Evolutionary conservation across 2,329 filamentous ascomycete species (phyloP), one percentile per base, ranked within the genome.

Genomic region (Calonectria crousiana): DNA sequence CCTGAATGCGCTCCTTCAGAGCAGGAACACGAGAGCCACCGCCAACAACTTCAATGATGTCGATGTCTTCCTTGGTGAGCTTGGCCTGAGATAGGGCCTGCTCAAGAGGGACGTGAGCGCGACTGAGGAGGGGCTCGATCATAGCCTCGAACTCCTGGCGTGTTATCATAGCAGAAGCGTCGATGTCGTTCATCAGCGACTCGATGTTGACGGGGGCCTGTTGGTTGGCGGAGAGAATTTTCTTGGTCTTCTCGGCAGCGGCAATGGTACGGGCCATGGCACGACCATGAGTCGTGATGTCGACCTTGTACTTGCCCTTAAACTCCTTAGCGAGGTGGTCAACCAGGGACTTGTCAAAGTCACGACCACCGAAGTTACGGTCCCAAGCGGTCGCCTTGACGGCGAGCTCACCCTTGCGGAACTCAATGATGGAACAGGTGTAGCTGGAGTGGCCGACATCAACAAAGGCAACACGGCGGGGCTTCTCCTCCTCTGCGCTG

Each of bases 401-500:
- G 77, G 95, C 92, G 76, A 99, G 91, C 89, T 99, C 97, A 77
- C 97, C 97, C 90, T 98, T 98, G 87, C 92, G 93, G 90, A 98
- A 98, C 88, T 98, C 96, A 76, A 98, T 95, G 78, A 99, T 92
- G 77, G 96, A 96, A 86, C 91, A 93, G 73, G 96, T 97, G 90
- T 97, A 98, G 90, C 97, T 97, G 89, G 94, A 96, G 91, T 98
- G 94, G 79, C 97, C 97, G 79, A 99, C 94, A 86, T 99, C 97
- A 86, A 99, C 88, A 82, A 99, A 98, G 79, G 92, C 93, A 70
- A 98, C 95, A 71, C 96, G 92, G 83, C 94, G 93, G 75, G 97
- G 96, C 89, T 95, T 95, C 92, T 98, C 96, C 82, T 98, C 97
- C 52, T 98, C 97, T 52, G 93, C 90, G 34, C 89, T 88, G 72